Conservation (phyloP, 208 protist genomes). For the Endotrypanum monterogeii region DNA sequence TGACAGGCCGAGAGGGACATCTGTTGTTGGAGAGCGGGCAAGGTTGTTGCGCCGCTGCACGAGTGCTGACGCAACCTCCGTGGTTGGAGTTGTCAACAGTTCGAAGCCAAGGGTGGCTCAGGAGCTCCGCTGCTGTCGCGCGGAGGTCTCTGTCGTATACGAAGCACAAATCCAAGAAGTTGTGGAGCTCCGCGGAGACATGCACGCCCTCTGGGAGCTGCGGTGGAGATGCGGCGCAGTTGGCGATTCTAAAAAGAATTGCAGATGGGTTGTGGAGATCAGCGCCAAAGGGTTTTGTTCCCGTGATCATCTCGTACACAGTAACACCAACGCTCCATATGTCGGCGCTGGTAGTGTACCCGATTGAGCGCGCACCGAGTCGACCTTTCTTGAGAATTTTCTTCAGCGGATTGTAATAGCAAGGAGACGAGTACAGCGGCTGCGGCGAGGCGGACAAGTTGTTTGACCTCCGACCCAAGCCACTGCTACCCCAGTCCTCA, state of each 20-base stretch:
- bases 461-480: neutral
- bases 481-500: constrained; percentile 19
- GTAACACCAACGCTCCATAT: constrained; percentile 89
- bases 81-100: neutral
- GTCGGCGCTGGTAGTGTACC: constrained; percentile 81
- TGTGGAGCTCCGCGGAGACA: constrained; percentile 51
- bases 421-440: constrained; percentile 21
- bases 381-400: constrained; percentile 29
- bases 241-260: constrained; percentile 72
- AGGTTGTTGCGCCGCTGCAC: neutral
- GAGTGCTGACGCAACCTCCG: neutral
- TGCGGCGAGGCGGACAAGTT: neutral
- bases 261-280: constrained; percentile 62
- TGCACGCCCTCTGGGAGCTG: constrained; percentile 40
- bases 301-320: constrained; percentile 86
- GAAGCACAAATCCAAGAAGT: constrained; percentile 78
- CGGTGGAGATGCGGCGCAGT: constrained; percentile 47
- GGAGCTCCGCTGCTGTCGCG: constrained; percentile 62
- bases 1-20: neutral
- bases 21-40: neutral
- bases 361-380: constrained; percentile 16
- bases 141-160: constrained; percentile 67
- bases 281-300: constrained; percentile 67
- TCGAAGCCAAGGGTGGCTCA: constrained; percentile 69
- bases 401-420: constrained; percentile 45